Base-by-base conservation (phyloP, 345 rosid genomes). In the Aurinia saxatilis region DNA sequence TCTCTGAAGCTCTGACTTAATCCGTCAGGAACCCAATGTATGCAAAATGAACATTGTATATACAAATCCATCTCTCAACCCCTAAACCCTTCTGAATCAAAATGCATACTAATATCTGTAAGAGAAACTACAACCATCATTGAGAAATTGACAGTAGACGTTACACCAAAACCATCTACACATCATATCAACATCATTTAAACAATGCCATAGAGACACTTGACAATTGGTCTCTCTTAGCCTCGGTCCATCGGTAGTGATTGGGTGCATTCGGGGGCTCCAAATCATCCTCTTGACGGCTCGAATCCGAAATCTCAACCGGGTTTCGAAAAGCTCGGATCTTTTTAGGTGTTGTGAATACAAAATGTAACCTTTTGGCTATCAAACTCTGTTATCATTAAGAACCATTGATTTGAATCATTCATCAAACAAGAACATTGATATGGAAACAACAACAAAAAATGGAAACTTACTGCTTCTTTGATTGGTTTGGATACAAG, bases 221-320 rank as follows among this genome's bases (percentile, higher is more conserved):
- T 1, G 83, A 60, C 1, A 87, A 70, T 9, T 59, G 47, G 42
- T 71, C 79, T 63, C 78, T 36, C 52, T 69, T 68, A 29, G 42
- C 54, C 66, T 67, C 0, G 76, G 60, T 72, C 72, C 79, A 60
- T 2, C 73, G 67, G 17, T 35, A 1, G 4, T 13, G 67, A 3
- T 7, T 65, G 6, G 91, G 98, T 4, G 96, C 95, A 1, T 82
- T 72, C 0, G 98, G 97, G 10, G 88, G 67, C 67, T 89, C 86
- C 9, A 77, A 46, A 1, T 77, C 90, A 6, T 67, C 82, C 0
- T 49, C 40, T 57, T 19, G 46, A 13, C 49, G 34, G 4, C 70
- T 50, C 37, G 46, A 40, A 41, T 12, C 82, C 2, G 42, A 57
- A 21, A 72, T 30, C 30, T 60, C 79, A 0, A 80, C 9, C 0